These are phyloP conservation scores for Ophiocordyceps camponoti-saundersi DNA, from an alignment of 2,329 filamentous ascomycete species.

Conservation along the genomic window DNA sequence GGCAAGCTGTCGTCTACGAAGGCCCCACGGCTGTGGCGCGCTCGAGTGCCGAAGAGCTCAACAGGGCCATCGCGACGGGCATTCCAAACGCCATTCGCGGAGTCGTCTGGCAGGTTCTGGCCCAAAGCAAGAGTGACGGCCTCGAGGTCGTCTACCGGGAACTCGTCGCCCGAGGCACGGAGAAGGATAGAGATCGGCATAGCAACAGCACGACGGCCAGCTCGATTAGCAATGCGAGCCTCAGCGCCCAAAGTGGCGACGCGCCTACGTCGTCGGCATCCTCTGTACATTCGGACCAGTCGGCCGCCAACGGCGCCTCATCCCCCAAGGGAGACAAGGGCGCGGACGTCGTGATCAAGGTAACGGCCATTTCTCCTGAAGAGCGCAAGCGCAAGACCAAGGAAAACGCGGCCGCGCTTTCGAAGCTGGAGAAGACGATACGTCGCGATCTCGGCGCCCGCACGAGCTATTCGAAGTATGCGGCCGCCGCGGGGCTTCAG, in stretches of 20 bases:
- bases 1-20: conserved; percentile 92
- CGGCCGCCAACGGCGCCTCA: conserved; percentile 37
- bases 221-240: conserved; percentile 33
- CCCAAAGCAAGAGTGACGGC: conserved; percentile 86
- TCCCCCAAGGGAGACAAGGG: conserved; percentile 44
- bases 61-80: conserved; percentile 76
- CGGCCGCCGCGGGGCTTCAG: conserved; percentile 77
- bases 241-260: conserved; percentile 43
- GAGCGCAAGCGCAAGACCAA: conserved; percentile 66
- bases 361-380: conserved; percentile 43
- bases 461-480: conserved; percentile 94
- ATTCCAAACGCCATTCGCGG: conserved; percentile 91
- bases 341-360: conserved; percentile 45
- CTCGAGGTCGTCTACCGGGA: conserved; percentile 77
- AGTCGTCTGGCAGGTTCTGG: conserved; percentile 97
- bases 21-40: conserved; percentile 76
- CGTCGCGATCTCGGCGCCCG: conserved; percentile 78
- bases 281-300: conserved; percentile 65
- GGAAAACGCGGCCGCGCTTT: conserved; percentile 54
- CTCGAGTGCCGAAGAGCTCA: conserved; percentile 78
- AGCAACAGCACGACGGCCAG: conserved; percentile 36
- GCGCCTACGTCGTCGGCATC: conserved; percentile 63
- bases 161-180: conserved; percentile 61
- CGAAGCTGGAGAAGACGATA: conserved; percentile 82
- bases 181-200: conserved; percentile 53